These are phyloP conservation scores for Cystobasidium slooffiae DNA, from an alignment of 1,284 basidiomycete species.

Conservation along the genomic window DNA sequence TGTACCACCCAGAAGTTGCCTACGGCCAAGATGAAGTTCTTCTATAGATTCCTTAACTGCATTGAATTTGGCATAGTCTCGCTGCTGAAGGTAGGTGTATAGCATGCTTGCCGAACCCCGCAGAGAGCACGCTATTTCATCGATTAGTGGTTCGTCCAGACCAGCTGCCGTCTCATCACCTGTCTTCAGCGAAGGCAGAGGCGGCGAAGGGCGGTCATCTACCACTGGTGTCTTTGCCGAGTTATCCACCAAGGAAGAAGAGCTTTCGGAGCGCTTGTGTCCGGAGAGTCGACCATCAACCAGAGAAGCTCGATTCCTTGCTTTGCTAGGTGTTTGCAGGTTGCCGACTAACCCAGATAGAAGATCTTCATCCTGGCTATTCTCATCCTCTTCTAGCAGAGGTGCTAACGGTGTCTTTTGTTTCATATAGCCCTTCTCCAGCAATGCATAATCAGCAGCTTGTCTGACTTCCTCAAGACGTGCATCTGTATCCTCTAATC, in stretches of 20 bases:
- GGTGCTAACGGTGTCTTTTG: slow-evolving; percentile 63
- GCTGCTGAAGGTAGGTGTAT: slow-evolving; percentile 83
- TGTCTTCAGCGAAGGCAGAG: slow-evolving; percentile 87
- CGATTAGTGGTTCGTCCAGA: slow-evolving; percentile 82
- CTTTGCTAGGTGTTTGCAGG: slow-evolving; percentile 18
- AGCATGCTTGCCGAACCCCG: slow-evolving; percentile 93
- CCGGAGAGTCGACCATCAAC: slow-evolving; percentile 39
- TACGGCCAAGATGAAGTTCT: slow-evolving; percentile 81
- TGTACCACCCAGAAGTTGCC: slow-evolving; percentile 86
- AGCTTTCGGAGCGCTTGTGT: slow-evolving; percentile 47
- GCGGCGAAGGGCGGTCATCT: slow-evolving; percentile 74
- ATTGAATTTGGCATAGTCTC: slow-evolving; percentile 88
- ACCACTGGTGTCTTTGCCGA: slow-evolving; percentile 47
- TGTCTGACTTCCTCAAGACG: slow-evolving; percentile 69
- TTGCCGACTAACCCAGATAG: slow-evolving; percentile 15
- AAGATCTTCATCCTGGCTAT: slow-evolving; percentile 51
- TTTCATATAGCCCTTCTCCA: slow-evolving; percentile 46
- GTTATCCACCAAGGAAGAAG: slow-evolving; percentile 46
- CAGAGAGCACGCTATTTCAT: slow-evolving; percentile 94
- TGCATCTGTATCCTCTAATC: slow-evolving; percentile 85
- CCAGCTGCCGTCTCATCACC: slow-evolving; percentile 88
- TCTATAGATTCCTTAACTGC: slow-evolving; percentile 88
- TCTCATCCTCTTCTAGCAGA: slow-evolving; percentile 76
- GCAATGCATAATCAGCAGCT: slow-evolving; percentile 45
- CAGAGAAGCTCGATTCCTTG: slow-evolving; percentile 24